Base-by-base conservation (phyloP, 352 stramenopile species). In the Phytophthora kernoviae region DNA sequence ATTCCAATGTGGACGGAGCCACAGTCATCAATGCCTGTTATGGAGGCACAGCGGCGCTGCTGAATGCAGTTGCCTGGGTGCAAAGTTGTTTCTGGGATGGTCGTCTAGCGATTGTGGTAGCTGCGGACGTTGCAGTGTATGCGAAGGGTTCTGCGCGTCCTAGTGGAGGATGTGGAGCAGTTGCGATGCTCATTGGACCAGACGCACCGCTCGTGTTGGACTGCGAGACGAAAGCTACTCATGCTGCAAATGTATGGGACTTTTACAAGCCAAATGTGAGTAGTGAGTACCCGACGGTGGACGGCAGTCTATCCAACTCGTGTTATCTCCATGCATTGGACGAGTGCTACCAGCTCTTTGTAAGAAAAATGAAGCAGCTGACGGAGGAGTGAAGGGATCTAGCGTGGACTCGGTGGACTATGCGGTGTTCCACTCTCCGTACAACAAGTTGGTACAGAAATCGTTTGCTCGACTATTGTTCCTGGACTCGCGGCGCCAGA, bases 371-470 rank as follows among this genome's bases (percentile, higher is more conserved):
- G 73, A 85, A 47, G 6, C 34, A 8, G 36, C 47, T 15, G 73
- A 58, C 7, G 26, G 26, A 0, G 44, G 59, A 12, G 57, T 24
- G 24, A 50, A 67, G 45, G 48, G 60, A 12, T 20, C 55, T 41
- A 34, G 62, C 11, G 64, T 97, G 5, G 69, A 73, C 4, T 73
- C 83, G 11, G 64, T 98, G 11, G 94, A 98, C 74, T 98, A 93
- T 70, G 93, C 91, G 26, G 81, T 98, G 15, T 99, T 99, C 77
- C 97, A 99, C 85, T 97, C 96, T 20, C 97, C 97, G 0, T 99
- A 99, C 91, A 99, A 99, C 79, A 99, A 99, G 73, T 71, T 99
- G 34, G 96, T 99, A 44, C 92, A 99, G 67, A 99, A 99, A 64
- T 96, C 87, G 12, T 98, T 98, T 68, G 84, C 79, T 18, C 88